These are phyloP conservation scores for Aaosphaeria arxii DNA, from an alignment of 2,329 filamentous ascomycete species.

Conservation along the genomic window DNA sequence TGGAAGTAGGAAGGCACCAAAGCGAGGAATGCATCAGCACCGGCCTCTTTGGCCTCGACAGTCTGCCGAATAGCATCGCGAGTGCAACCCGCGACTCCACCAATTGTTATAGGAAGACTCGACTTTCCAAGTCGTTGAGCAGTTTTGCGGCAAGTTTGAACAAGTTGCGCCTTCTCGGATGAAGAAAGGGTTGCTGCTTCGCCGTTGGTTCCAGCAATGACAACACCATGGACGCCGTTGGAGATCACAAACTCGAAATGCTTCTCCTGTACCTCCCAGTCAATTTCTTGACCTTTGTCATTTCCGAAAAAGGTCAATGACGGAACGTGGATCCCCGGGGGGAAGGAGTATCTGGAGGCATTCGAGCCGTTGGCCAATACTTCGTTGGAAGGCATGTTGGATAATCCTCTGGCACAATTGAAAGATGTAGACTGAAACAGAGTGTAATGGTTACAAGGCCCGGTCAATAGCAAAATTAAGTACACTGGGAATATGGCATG, in stretches of 20 bases:
- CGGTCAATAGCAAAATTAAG: too few species aligned
- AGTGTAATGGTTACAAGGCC: too few species aligned
- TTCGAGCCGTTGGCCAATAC: constrained; percentile 16
- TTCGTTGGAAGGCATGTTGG: constrained; percentile 28
- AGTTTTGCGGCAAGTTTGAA: constrained; percentile 37
- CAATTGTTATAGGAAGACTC: constrained; percentile 41
- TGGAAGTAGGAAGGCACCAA: constrained; percentile 41
- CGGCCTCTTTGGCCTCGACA: constrained; percentile 34
- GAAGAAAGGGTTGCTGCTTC: constrained; percentile 43
- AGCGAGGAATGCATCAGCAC: constrained; percentile 38
- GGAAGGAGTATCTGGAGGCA: constrained; percentile 37
- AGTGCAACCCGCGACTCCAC: constrained; percentile 41
- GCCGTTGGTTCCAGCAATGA: constrained; percentile 46
- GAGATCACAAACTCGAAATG: constrained; percentile 55
- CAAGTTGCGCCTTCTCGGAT: constrained; percentile 40
- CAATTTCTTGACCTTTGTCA: constrained; percentile 50
- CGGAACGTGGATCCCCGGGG: constrained; percentile 56
- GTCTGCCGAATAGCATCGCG: constrained; percentile 41
- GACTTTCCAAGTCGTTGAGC: constrained; percentile 31
- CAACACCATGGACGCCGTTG: constrained; percentile 52
- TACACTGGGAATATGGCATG: too few species aligned
- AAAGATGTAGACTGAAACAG: not conserved
- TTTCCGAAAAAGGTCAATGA: constrained; percentile 55
- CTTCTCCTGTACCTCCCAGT: constrained; percentile 54
- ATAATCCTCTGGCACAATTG: not conserved